Evolutionary conservation across 129 eudicot species (phyloP), one percentile per base, ranked within the genome.

Genomic region (Artemisia argyi): DNA sequence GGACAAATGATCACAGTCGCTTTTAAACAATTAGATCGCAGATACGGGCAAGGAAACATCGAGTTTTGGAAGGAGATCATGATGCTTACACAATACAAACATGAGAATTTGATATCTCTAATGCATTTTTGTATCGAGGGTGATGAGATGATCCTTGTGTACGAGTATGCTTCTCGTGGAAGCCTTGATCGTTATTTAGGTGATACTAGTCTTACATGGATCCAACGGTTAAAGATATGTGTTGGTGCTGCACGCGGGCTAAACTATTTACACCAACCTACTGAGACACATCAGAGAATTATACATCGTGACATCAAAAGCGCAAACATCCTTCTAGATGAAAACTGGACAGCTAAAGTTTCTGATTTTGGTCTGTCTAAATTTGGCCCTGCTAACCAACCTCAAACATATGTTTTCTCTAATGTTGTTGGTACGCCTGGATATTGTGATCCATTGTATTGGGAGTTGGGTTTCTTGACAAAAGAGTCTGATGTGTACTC

Each of bases 11-110:
- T 50, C 15, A n/a, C n/a, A 5, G 30, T 56, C 26, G 61, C 61
- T 8, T 13, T 56, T 18, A 56, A 56, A 3, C 18, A 56, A 2
- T 9, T 56, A 56, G 61, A 56, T 57, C 30, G 62, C 0, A 18
- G 62, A 57, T 7, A 7, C 5, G 62, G 62, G 18, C 62, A 57
- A 57, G 62, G 62, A 17, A 57, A 57, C 30, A 57, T 19, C 11
- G 62, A 57, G 15, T 57, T 56, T 56, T 57, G 62, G 62, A 57
- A 57, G 11, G 62, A 57, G 62, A 57, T 57, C 12, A 57, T 8
- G 62, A 19, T 57, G 62, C 62, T 57, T 17, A 17, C 62, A 57
- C 7, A 9, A 7, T 57, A 57, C 62, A 57, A 57, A 57, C 62
- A 57, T 19, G 62, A 57, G 11, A 57, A 57, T 19, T 3, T 57